Evolutionary conservation across 345 rosid genomes (phyloP), one percentile per base, ranked within the genome.

Genomic region (Mangifera indica): DNA sequence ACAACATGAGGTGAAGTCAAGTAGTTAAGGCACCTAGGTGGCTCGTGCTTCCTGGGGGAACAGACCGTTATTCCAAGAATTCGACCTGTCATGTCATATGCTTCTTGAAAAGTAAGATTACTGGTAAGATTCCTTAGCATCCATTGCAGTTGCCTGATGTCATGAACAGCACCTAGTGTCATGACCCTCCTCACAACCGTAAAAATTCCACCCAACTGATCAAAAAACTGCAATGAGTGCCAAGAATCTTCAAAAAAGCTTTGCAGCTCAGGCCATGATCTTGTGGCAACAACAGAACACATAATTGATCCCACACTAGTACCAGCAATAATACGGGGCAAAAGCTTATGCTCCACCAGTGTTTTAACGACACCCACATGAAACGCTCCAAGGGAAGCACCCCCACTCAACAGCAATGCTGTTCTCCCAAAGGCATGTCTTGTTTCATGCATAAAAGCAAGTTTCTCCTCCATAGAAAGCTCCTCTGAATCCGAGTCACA

Each of bases 21-120:
- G 83, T 96, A 96, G 80, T 96, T 96, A 76, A 96, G 95, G 82
- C 98, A 93, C 75, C 98, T 85, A 45, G 99, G 99, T 10, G 99
- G 98, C 78, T 96, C 98, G n/a, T 93, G 98, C 80, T 93, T 96
- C 83, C 99, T 88, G 0, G 96, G 96, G 17, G 99, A 96, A 83
- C 99, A 96, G 64, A 96, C 98, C 0, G 98, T 96, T 69, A 96
- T 96, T 52, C 89, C 99, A 7, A 96, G 96, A 69, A 96, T 80
- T 73, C 98, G 85, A 45, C 98, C 99, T 0, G 98, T 93, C 87
- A 93, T 86, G 75, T 96, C 98, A 70, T 89, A 96, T 51, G 99
- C 99, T 80, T 96, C 99, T 75, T 96, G 97, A 80, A 96, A 96
- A 49, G 99, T 96, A 60, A 96, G 96, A 84, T 96, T 96, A 63